Evolutionary conservation across 768 basidiomycete genomes (phyloP), one percentile per base, ranked within the genome.

Genomic region (Rhodotorula graminis): DNA sequence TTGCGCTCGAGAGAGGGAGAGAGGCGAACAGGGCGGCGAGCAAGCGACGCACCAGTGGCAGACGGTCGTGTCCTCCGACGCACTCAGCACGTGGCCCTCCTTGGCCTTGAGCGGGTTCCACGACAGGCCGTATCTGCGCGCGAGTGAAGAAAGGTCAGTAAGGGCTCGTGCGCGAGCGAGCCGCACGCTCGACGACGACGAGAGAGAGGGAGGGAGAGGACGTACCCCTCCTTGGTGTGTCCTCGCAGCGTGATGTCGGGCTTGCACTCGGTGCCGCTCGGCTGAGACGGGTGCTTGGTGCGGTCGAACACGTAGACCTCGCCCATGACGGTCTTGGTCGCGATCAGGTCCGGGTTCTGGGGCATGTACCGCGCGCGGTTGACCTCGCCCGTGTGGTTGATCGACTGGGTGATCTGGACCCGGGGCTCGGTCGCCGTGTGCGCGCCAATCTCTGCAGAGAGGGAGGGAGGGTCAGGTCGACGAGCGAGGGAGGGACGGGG

Each of bases 311-410:
- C 83, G 69, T 90, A 83, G 6, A 98, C 92, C 74, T 96, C 92
- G 23, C 95, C 96, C 12, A 87, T 88, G 15, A 93, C 86, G 31
- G 93, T 83, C 81, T 98, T 98, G 19, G 95, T 98, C 23, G 96
- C 96, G 76, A 99, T 90, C 76, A 99, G 82, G 82, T 98, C 92
- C 3, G 93, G 91, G 79, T 98, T 99, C 82, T 98, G 95, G 12
- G 96, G 96, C 94, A 98, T 98, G 81, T 98, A 99, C 64, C 96
- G 88, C 71, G 96, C 96, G 57, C 93, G 85, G 82, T 99, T 99
- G 79, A 98, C 92, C 80, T 99, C 96, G 55, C 93, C 92, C 9
- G 86, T 85, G 81, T 99, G 96, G 81, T 93, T 94, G 83, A 99
- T 98, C 76, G 87, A 88, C 80, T 99, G 96, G 46, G 88, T 90